Conservation (phyloP, 2,329 filamentous ascomycete species). For the Phialophora expanda region DNA sequence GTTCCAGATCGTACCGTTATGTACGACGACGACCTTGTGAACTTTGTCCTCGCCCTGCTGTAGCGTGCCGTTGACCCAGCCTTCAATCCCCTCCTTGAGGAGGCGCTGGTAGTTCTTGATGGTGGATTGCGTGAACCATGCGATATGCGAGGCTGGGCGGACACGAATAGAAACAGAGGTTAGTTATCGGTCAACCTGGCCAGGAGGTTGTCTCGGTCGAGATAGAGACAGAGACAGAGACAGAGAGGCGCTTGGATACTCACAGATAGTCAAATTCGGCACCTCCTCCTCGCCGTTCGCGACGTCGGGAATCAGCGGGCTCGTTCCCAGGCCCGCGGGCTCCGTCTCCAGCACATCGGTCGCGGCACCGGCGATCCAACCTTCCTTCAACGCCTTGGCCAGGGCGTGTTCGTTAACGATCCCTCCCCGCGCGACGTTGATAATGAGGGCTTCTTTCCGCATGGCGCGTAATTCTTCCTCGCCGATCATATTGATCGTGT, state of each 20-base stretch:
- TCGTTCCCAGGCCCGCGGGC: slow-evolving; percentile 53
- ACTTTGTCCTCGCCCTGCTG: slow-evolving; percentile 25
- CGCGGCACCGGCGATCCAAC: slow-evolving; percentile 55
- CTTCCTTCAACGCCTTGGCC: slow-evolving; percentile 52
- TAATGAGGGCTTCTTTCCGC: slow-evolving; percentile 52
- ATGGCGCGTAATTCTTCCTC: slow-evolving; percentile 52
- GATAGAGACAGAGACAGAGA: background rate
- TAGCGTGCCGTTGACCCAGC: slow-evolving; percentile 34
- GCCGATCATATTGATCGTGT: slow-evolving; percentile 46
- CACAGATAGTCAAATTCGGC: slow-evolving; percentile 55
- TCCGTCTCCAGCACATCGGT: slow-evolving; percentile 59
- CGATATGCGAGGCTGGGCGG: slow-evolving; percentile 54
- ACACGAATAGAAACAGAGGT: background rate
- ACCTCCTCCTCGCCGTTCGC: slow-evolving; percentile 46
- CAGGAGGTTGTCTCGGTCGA: background rate
- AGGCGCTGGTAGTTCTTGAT: slow-evolving; percentile 53
- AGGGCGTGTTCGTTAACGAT: slow-evolving; percentile 59
- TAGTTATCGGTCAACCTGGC: background rate
- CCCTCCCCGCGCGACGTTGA: slow-evolving; percentile 59
- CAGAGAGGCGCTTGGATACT: slow-evolving; percentile 7
- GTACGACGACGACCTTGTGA: slow-evolving; percentile 31
- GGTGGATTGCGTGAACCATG: slow-evolving; percentile 59
- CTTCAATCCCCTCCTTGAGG: slow-evolving; percentile 55
- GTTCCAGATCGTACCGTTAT: slow-evolving; percentile 35
- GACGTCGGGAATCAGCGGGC: slow-evolving; percentile 49